Conservation (phyloP, 2,329 filamentous ascomycete species). For the Alternaria conjuncta region DNA sequence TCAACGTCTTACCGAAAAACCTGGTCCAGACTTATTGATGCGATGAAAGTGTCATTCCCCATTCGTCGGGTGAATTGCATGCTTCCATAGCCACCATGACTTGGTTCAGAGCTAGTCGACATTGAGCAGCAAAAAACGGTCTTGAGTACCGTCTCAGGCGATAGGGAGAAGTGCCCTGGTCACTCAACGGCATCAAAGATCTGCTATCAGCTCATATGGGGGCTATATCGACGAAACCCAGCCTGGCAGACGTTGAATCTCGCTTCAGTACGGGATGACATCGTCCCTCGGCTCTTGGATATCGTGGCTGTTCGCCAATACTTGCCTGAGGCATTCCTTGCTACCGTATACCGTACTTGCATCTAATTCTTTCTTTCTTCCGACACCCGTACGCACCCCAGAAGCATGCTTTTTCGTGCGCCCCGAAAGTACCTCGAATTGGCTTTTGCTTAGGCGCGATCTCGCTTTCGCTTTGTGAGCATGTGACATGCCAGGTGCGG, state of each 20-base stretch:
- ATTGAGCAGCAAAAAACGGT: neutral
- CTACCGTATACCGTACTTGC: constrained; percentile 13
- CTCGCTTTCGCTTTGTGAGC: neutral
- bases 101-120: neutral
- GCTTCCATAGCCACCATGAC: neutral
- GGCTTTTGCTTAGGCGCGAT: constrained; percentile 1
- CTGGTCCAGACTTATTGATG: constrained; percentile 12
- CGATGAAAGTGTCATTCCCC: neutral
- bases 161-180: constrained; percentile 13
- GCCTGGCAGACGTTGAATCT: constrained; percentile 12
- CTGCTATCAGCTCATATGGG: constrained; percentile 12
- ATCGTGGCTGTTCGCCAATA: constrained; percentile 1
- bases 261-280: constrained; percentile 8
- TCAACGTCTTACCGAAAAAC: constrained; percentile 13
- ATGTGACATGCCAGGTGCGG: constrained; percentile 9
- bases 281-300: constrained; percentile 4
- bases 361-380: constrained; percentile 13
- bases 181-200: constrained; percentile 11
- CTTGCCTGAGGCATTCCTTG: constrained; percentile 4
- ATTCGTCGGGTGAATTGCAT: constrained; percentile 14
- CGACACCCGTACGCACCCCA: constrained; percentile 12
- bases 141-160: neutral
- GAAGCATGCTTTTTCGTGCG: constrained; percentile 12
- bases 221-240: constrained; percentile 7
- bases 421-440: constrained; percentile 6